Conservation (phyloP, 1,139 yeast species). For the Kodamaea alishanica region DNA sequence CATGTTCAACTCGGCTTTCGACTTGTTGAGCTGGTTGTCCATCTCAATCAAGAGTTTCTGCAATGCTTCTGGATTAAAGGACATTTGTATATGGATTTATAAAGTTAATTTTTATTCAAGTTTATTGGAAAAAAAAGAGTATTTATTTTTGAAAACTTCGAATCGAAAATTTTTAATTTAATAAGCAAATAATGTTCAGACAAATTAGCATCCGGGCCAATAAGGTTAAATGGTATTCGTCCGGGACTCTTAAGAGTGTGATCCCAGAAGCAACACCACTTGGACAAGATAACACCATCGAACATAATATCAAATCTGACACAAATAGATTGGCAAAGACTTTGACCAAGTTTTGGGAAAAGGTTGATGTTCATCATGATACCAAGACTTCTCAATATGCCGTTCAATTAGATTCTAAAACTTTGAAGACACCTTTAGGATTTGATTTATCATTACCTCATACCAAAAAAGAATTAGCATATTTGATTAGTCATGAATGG, state of each 20-base stretch:
- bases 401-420: conserved; percentile 67
- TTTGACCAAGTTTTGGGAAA: conserved; percentile 79
- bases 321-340: conserved; percentile 72
- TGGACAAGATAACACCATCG: conserved; percentile 44
- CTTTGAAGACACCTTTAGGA: conserved; percentile 84
- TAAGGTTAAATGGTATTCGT: conserved; percentile 1
- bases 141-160: background rate
- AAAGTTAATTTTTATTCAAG: background rate
- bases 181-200: background rate
- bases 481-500: conserved; percentile 87
- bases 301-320: conserved; percentile 54
- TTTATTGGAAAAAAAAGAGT: conserved; percentile 1
- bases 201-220: no score
- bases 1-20: conserved; percentile 61
- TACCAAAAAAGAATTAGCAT: conserved; percentile 60
- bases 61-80: conserved; percentile 50
- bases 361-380: conserved; percentile 49
- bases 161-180: background rate
- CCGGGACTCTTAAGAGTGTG: conserved; percentile 11
- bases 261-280: conserved; percentile 18
- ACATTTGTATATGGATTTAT: conserved; percentile 10
- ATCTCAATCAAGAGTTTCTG: conserved; percentile 56
- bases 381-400: conserved; percentile 32
- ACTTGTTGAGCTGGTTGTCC: conserved; percentile 58
- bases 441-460: conserved; percentile 62